A percentile compares a stretch with the other conserved stretches of the same genome.
These are phyloP conservation scores for Tuctoria greenei DNA, from an alignment of 176 grass and related monocot species.

Conservation along the genomic window DNA sequence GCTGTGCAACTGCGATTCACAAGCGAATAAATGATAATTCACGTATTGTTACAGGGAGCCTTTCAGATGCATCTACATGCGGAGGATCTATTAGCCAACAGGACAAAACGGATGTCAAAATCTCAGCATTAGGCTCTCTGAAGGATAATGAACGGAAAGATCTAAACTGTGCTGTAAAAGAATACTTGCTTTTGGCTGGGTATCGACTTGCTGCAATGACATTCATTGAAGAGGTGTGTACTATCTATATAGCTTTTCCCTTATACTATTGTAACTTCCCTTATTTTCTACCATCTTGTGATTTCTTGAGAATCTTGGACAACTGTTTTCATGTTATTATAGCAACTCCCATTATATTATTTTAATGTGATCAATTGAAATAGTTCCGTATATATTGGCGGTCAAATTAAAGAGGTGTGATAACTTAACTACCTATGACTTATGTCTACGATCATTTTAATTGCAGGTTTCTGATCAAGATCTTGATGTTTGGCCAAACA, in stretches of 20 bases:
- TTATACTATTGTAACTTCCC: slow-evolving; percentile 3
- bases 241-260: slow-evolving; percentile 8
- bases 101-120: slow-evolving; percentile 54
- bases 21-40: slow-evolving; percentile 21
- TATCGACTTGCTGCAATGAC: slow-evolving; percentile 96
- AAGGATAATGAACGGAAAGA: slow-evolving; percentile 86
- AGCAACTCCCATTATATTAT: background rate
- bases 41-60: slow-evolving; percentile 31
- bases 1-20: background rate
- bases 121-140: slow-evolving; percentile 74
- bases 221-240: slow-evolving; percentile 89
- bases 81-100: slow-evolving; percentile 56
- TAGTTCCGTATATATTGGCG: background rate
- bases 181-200: slow-evolving; percentile 95
- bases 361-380: slow-evolving; percentile 9
- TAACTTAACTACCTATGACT: background rate
- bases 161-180: slow-evolving; percentile 91
- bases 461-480: slow-evolving; percentile 85
- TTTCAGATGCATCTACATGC: slow-evolving; percentile 48
- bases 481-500: slow-evolving; percentile 84
- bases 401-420: background rate
- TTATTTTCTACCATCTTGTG: slow-evolving; percentile 9
- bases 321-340: slow-evolving; percentile 1
- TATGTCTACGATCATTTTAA: slow-evolving; percentile 16
- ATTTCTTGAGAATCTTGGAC: slow-evolving; percentile 25